Evolutionary conservation across 169 alveolate genomes (phyloP).

Genomic region (Blepharisma undulans): DNA sequence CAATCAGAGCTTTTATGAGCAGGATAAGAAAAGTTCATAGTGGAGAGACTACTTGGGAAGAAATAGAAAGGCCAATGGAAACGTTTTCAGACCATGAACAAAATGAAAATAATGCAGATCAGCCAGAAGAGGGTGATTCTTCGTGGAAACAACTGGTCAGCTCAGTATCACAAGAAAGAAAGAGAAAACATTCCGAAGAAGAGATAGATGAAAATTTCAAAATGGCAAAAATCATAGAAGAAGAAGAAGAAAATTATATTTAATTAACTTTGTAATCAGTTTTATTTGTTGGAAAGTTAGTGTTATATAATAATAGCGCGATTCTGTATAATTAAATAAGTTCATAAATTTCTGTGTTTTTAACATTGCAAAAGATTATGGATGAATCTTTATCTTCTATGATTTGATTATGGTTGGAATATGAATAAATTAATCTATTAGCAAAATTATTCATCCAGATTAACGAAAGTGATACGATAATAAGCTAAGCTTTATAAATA

Average conservation of each 20-base stretch:
- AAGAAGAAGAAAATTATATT: not conserved
- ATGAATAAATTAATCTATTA: too few relatives aligned
- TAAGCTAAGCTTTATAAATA: not conserved
- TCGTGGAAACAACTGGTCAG: not conserved
- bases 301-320: not conserved
- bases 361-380: too few relatives aligned
- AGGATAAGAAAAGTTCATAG: slow-evolving; percentile 6
- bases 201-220: not conserved
- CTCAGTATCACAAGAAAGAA: not conserved
- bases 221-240: not conserved
- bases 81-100: not conserved
- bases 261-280: not conserved
- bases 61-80: not conserved
- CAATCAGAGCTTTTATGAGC: slow-evolving; percentile 28
- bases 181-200: not conserved
- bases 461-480: too few relatives aligned
- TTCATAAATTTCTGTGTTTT: not conserved
- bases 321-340: not conserved
- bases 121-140: not conserved
- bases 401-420: too few relatives aligned
- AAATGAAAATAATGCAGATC: not conserved
- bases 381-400: too few relatives aligned
- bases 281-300: not conserved
- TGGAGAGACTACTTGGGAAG: slow-evolving; percentile 24
- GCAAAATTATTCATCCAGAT: too few relatives aligned